Percentiles rank a stretch among this genome's conserved stretches.
These are phyloP conservation scores for Tranzscheliella williamsii DNA, from an alignment of 1,284 basidiomycete species.

Conservation along the genomic window DNA sequence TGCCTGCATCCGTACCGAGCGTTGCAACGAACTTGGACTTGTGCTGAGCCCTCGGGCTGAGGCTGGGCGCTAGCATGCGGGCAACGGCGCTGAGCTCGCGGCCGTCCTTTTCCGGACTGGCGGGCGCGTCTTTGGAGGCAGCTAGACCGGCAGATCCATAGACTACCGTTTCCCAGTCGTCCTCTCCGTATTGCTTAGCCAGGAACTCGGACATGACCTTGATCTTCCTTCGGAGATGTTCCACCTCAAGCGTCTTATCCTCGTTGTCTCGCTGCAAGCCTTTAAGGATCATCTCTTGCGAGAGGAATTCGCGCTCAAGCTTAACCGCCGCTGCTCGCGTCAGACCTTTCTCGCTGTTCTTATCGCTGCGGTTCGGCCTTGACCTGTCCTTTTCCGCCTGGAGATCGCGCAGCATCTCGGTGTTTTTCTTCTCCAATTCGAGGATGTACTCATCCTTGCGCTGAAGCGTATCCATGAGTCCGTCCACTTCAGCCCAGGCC, in stretches of 20 bases:
- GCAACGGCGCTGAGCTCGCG: slow-evolving; percentile 20
- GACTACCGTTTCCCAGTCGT: slow-evolving; percentile 46
- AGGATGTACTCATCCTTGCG: slow-evolving; percentile 35
- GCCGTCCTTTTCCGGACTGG: slow-evolving; percentile 26
- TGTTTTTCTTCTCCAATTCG: slow-evolving; percentile 31
- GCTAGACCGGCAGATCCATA: slow-evolving; percentile 1
- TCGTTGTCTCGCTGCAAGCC: slow-evolving; percentile 53
- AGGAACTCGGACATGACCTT: slow-evolving; percentile 48
- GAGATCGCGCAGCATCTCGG: slow-evolving; percentile 21
- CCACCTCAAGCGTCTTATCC: slow-evolving; percentile 50
- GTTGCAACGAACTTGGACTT: slow-evolving; percentile 8
- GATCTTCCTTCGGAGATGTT: slow-evolving; percentile 32
- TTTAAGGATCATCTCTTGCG: slow-evolving; percentile 52
- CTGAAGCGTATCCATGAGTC: slow-evolving; percentile 35
- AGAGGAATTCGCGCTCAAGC: slow-evolving; percentile 48
- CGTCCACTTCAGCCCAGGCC: slow-evolving; percentile 33
- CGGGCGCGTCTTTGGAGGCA: not conserved
- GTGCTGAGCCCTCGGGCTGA: slow-evolving; percentile 17
- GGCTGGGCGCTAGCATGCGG: slow-evolving; percentile 5
- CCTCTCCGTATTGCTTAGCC: slow-evolving; percentile 32
- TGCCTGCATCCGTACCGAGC: slow-evolving; percentile 8
- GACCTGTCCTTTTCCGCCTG: slow-evolving; percentile 22
- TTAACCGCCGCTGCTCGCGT: slow-evolving; percentile 40
- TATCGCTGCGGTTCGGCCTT: slow-evolving; percentile 7
- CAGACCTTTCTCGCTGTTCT: slow-evolving; percentile 16